phyloP scores from a whole-genome alignment of 805 yeast genomes.

The Zygosaccharomyces bailii region DNA sequence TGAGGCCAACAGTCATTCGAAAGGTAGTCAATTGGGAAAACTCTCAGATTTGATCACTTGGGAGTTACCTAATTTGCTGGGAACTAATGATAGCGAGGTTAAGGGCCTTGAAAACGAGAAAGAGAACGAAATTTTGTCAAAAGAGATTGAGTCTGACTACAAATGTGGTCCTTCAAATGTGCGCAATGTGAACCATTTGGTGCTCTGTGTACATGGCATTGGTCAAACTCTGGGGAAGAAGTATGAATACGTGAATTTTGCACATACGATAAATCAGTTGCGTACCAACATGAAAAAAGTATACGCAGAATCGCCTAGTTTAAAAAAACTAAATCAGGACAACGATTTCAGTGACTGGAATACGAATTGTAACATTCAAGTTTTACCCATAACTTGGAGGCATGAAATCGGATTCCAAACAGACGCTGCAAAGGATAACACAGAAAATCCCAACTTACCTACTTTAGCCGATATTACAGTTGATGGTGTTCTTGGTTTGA shows the following conservation, averaged over 20 bases:
- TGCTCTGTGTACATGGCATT: constrained; percentile 91
- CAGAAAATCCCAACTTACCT: constrained; percentile 47
- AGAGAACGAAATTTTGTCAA: constrained; percentile 37
- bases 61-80: constrained; percentile 20
- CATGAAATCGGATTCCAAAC: constrained; percentile 62
- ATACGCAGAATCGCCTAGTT: constrained; percentile 41
- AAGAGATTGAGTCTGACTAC: constrained; percentile 51
- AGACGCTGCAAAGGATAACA: constrained; percentile 43
- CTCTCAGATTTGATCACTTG: constrained; percentile 23
- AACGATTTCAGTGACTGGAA: constrained; percentile 42
- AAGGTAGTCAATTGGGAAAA: constrained; percentile 16
- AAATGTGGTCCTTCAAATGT: constrained; percentile 40
- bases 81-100: constrained; percentile 2
- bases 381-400: constrained; percentile 90
- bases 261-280: constrained; percentile 73
- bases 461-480: constrained; percentile 68
- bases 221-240: constrained; percentile 83
- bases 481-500: constrained; percentile 69
- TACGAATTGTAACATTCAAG: constrained; percentile 64
- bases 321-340: constrained; percentile 43
- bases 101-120: constrained; percentile 13
- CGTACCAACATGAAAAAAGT: constrained; percentile 54
- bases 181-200: constrained; percentile 51
- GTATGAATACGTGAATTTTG: constrained; percentile 79
- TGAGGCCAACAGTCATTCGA: constrained; percentile 7